Evolutionary conservation across 371 early-diverging fungal genomes (phyloP).

Genomic region (Mortierella sp.): DNA sequence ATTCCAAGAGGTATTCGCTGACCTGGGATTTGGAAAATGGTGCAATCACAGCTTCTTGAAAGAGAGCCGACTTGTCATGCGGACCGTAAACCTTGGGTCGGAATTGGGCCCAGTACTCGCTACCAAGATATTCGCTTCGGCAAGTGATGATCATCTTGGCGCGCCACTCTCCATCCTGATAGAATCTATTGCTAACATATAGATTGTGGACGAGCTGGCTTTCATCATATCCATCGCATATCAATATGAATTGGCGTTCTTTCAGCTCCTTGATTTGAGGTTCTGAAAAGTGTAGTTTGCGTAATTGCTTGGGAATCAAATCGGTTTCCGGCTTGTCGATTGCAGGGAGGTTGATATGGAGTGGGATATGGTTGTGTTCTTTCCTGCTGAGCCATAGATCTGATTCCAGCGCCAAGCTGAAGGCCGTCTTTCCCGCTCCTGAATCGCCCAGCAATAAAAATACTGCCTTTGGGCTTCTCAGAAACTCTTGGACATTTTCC

Average conservation of each 20-base stretch:
- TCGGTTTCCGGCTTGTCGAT: slow-evolving; percentile 11
- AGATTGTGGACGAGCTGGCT: slow-evolving; percentile 1
- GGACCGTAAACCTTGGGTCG: not conserved
- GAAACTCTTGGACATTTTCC: slow-evolving; percentile 1
- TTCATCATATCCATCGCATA: no score
- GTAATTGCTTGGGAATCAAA: slow-evolving; percentile 11
- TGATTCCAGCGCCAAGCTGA: slow-evolving; percentile 5
- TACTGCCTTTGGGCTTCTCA: not conserved
- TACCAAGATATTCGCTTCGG: slow-evolving; percentile 14
- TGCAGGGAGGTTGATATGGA: slow-evolving; percentile 10
- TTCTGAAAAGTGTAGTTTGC: not conserved
- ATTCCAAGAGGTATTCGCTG: slow-evolving; percentile 4
- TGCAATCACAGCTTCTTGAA: slow-evolving; percentile 13
- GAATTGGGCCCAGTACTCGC: slow-evolving; percentile 11
- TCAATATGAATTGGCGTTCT: not conserved
- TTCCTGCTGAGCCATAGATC: slow-evolving; percentile 12
- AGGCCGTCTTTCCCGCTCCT: slow-evolving; percentile 23
- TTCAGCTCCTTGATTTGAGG: slow-evolving; percentile 19
- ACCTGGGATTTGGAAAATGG: slow-evolving; percentile 10
- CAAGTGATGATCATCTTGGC: slow-evolving; percentile 22
- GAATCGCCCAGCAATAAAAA: slow-evolving; percentile 22
- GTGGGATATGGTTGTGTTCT: slow-evolving; percentile 6
- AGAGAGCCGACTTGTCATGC: not conserved
- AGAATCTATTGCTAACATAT: slow-evolving; percentile 6
- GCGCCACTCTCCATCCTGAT: not conserved